These are phyloP conservation scores for Epichloe elymi DNA, from an alignment of 2,329 filamentous ascomycete genomes.

Conservation along the genomic window DNA sequence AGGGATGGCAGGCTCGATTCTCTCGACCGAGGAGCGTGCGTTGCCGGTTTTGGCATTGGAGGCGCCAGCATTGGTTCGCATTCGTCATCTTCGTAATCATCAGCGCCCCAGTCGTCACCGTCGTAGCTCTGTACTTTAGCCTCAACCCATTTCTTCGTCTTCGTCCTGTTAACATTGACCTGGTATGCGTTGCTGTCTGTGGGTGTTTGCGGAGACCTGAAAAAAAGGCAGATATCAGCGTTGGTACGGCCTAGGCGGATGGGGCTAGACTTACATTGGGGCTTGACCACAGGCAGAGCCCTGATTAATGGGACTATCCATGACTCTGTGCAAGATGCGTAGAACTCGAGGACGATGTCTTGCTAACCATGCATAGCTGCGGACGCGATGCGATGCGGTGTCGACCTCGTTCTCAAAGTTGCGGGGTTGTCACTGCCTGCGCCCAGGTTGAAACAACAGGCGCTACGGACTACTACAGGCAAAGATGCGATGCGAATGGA, in stretches of 20 bases:
- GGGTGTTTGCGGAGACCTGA: conserved; percentile 19
- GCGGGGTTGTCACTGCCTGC: background rate
- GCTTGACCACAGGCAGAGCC: conserved; percentile 16
- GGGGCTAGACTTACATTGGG: conserved; percentile 13
- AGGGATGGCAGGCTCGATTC: conserved; percentile 6
- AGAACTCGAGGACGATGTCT: background rate
- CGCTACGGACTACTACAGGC: too few relatives aligned
- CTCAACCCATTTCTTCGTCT: conserved; percentile 92
- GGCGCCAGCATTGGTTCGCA: conserved; percentile 19
- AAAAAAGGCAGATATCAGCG: conserved; percentile 6
- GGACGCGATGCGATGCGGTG: background rate
- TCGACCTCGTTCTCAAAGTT: background rate
- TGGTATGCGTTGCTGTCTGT: conserved; percentile 42
- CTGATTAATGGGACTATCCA: conserved; percentile 19
- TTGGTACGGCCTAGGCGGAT: background rate
- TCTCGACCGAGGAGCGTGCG: background rate
- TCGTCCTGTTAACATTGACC: conserved; percentile 75
- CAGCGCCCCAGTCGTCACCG: conserved; percentile 83
- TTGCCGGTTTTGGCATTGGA: background rate
- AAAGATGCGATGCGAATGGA: background rate
- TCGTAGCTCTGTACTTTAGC: conserved; percentile 79
- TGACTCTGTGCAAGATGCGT: conserved; percentile 6
- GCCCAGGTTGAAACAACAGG: background rate
- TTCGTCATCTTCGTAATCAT: conserved; percentile 49
- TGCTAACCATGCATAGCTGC: conserved; percentile 4